Evolutionary conservation across 1,284 basidiomycete genomes (phyloP).

Genomic region (Dichomitus squalens): DNA sequence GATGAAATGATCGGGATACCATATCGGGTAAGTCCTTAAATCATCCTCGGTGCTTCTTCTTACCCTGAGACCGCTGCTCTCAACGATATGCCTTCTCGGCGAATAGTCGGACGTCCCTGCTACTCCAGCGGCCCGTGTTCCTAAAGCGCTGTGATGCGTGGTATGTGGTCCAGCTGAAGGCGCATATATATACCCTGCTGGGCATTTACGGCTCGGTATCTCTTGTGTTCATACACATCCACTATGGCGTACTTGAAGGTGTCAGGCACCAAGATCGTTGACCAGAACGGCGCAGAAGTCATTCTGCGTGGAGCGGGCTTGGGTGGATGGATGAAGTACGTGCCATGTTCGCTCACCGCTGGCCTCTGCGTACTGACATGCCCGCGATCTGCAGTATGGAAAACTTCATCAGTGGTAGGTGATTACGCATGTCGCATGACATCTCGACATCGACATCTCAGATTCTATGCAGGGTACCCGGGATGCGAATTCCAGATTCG

Average conservation of each 20-base stretch:
- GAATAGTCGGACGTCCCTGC: conserved; percentile 2
- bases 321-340: conserved; percentile 74
- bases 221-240: not conserved
- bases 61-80: too few relatives aligned
- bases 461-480: conserved; percentile 46
- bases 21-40: too few relatives aligned
- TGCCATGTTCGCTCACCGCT: conserved; percentile 11
- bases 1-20: too few relatives aligned
- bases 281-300: conserved; percentile 55
- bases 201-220: not conserved
- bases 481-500: conserved; percentile 71
- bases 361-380: not conserved
- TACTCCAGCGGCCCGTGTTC: too few relatives aligned
- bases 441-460: not conserved
- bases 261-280: conserved; percentile 41
- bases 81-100: not conserved
- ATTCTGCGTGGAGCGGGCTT: conserved; percentile 69
- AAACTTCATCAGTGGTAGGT: conserved; percentile 57
- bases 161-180: too few relatives aligned
- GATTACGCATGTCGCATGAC: not conserved
- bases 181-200: not conserved
- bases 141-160: too few relatives aligned
- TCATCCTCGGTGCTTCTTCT: too few relatives aligned
- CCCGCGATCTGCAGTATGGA: conserved; percentile 48
- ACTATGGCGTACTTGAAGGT: conserved; percentile 16